Evolutionary conservation across 108 stramenopile species (phyloP).

Genomic region (Mayamaea pseudoterrestris): DNA sequence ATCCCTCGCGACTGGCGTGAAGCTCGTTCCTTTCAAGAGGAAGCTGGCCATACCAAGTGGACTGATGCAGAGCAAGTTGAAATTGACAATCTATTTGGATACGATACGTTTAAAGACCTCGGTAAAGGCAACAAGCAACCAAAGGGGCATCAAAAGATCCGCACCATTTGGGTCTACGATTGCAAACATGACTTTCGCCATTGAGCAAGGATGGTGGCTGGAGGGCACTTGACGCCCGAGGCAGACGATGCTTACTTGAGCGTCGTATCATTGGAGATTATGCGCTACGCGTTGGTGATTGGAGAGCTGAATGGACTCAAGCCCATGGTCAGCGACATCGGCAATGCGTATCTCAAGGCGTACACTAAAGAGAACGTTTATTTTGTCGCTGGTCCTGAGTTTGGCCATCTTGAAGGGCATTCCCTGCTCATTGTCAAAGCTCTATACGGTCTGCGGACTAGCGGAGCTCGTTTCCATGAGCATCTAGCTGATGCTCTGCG

Average conservation of each 20-base stretch:
- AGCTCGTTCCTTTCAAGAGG: slow-evolving; percentile 6
- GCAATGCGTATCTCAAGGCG: slow-evolving; percentile 15
- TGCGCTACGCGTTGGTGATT: slow-evolving; percentile 12
- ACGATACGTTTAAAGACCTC: slow-evolving; percentile 12
- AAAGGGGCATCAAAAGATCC: slow-evolving; percentile 16
- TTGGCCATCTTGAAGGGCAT: slow-evolving; percentile 18
- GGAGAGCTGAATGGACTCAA: slow-evolving; percentile 23
- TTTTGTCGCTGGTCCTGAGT: slow-evolving; percentile 33
- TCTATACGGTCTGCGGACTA: slow-evolving; percentile 20
- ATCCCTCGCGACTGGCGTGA: slow-evolving; percentile 1
- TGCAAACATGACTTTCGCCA: slow-evolving; percentile 20
- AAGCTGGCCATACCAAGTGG: slow-evolving; percentile 19
- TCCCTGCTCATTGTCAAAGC: slow-evolving; percentile 14
- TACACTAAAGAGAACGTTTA: slow-evolving; percentile 19
- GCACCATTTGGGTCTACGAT: slow-evolving; percentile 11
- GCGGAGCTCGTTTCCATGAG: slow-evolving; percentile 3
- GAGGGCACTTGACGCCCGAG: slow-evolving; percentile 16
- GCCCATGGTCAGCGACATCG: slow-evolving; percentile 13
- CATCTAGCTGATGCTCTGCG: slow-evolving; percentile 12
- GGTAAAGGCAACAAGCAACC: slow-evolving; percentile 8
- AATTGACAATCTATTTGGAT: slow-evolving; percentile 9
- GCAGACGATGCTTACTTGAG: slow-evolving; percentile 11
- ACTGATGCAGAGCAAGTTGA: slow-evolving; percentile 11
- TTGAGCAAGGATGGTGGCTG: slow-evolving; percentile 17
- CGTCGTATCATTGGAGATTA: slow-evolving; percentile 14